Evolutionary conservation across 768 basidiomycete species (phyloP).

Genomic region (Floccularia luteovirens): DNA sequence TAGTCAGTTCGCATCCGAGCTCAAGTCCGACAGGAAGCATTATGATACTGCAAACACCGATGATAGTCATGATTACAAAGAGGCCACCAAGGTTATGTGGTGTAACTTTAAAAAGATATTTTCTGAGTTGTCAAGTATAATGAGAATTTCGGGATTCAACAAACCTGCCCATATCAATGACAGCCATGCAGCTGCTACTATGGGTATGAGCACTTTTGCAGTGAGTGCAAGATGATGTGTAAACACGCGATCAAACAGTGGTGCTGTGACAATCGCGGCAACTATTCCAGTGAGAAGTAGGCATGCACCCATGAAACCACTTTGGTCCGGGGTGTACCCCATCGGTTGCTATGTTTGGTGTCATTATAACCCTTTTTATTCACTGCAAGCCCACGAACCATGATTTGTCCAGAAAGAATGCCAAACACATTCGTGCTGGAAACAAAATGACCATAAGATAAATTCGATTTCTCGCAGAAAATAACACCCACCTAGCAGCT

Average conservation of each 20-base stretch:
- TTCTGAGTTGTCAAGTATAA: not conserved
- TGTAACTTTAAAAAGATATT: constrained; percentile 35
- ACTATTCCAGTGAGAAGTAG: constrained; percentile 67
- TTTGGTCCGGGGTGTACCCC: constrained; percentile 60
- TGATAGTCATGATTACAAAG: constrained; percentile 59
- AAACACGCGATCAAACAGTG: constrained; percentile 77
- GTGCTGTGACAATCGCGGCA: constrained; percentile 59
- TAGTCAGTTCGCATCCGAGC: constrained; percentile 71
- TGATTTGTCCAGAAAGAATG: constrained; percentile 57
- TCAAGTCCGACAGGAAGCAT: constrained; percentile 76
- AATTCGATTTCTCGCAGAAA: not conserved
- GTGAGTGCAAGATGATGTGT: constrained; percentile 62
- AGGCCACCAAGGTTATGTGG: constrained; percentile 52
- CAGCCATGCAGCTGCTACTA: constrained; percentile 59
- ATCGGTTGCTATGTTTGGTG: constrained; percentile 46
- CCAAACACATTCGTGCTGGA: constrained; percentile 55
- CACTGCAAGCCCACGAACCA: no score
- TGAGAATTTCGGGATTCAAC: no score
- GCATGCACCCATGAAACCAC: constrained; percentile 63
- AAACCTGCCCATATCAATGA: constrained; percentile 76
- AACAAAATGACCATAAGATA: not conserved
- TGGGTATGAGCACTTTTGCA: constrained; percentile 51
- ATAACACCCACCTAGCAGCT: constrained; percentile 47
- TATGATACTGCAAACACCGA: constrained; percentile 58
- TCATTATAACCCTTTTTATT: no score